These are phyloP conservation scores for Boechera retrofracta DNA, from an alignment of 345 rosid species.

Conservation along the genomic window DNA sequence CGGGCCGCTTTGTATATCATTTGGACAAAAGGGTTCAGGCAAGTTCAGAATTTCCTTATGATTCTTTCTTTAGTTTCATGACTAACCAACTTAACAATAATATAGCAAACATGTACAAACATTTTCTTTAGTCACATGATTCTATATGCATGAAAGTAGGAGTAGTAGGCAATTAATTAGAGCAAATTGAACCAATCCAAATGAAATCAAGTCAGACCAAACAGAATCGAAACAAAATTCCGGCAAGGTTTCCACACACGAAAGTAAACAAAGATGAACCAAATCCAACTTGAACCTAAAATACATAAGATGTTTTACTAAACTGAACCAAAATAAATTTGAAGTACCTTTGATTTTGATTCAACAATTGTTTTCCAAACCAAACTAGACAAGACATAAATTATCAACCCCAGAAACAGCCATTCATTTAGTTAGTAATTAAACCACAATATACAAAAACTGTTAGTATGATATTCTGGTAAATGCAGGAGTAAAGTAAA, in stretches of 20 bases:
- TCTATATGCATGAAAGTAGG: background rate
- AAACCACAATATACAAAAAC: background rate
- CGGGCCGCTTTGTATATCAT: background rate
- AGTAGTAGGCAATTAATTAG: background rate
- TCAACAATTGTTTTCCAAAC: background rate
- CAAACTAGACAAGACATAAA: background rate
- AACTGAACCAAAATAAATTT: background rate
- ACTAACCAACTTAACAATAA: background rate
- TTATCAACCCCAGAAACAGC: background rate
- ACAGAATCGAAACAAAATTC: background rate
- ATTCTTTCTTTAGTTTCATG: background rate
- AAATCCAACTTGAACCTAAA: background rate
- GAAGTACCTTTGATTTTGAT: background rate
- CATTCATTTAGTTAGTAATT: background rate
- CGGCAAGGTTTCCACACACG: background rate
- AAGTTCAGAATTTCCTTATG: background rate
- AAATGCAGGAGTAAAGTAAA: background rate
- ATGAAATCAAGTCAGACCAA: background rate
- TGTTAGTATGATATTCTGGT: background rate
- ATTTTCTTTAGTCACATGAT: slow-evolving; percentile 1
- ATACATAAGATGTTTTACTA: background rate
- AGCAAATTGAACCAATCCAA: background rate
- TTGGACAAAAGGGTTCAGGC: background rate
- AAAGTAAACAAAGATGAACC: background rate
- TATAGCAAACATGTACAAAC: background rate